A percentile compares a stretch with the other conserved stretches of the same genome.
phyloP scores from a whole-genome alignment of 2,329 filamentous ascomycete genomes.

The Daldinia sp. region DNA sequence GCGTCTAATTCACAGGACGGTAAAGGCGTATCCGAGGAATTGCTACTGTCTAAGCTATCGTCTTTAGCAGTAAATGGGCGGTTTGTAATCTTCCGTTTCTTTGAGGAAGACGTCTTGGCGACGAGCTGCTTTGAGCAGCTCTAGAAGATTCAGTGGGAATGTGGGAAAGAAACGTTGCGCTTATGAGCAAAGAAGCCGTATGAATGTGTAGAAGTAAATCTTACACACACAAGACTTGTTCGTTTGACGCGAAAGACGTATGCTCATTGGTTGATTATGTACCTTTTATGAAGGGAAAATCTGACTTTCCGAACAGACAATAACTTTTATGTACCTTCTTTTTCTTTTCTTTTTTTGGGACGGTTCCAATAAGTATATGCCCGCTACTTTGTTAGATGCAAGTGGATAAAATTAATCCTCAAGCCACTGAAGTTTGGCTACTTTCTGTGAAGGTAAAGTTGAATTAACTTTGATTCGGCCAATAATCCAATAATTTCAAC shows the following conservation, averaged over 20 bases:
- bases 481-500: not conserved
- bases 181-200: constrained; percentile 22
- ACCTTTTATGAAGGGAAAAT: constrained; percentile 21
- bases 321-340: not conserved
- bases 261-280: constrained; percentile 15
- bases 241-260: constrained; percentile 10
- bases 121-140: constrained; percentile 72
- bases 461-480: not conserved
- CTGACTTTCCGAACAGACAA: constrained; percentile 19
- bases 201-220: constrained; percentile 19
- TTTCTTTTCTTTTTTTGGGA: too few species aligned
- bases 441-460: not conserved
- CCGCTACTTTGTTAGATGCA: too few species aligned
- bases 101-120: constrained; percentile 76
- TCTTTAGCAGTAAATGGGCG: constrained; percentile 55
- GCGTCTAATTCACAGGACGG: constrained; percentile 62
- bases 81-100: constrained; percentile 73
- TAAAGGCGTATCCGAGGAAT: constrained; percentile 56
- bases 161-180: constrained; percentile 10
- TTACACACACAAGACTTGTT: constrained; percentile 17
- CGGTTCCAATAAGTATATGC: too few species aligned
- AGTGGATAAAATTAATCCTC: too few species aligned
- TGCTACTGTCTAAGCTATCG: constrained; percentile 45
- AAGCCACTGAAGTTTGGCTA: not conserved
- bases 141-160: constrained; percentile 46